These are phyloP conservation scores for Eimeria brunetti DNA, from an alignment of 169 alveolate genomes.

Conservation along the genomic window DNA sequence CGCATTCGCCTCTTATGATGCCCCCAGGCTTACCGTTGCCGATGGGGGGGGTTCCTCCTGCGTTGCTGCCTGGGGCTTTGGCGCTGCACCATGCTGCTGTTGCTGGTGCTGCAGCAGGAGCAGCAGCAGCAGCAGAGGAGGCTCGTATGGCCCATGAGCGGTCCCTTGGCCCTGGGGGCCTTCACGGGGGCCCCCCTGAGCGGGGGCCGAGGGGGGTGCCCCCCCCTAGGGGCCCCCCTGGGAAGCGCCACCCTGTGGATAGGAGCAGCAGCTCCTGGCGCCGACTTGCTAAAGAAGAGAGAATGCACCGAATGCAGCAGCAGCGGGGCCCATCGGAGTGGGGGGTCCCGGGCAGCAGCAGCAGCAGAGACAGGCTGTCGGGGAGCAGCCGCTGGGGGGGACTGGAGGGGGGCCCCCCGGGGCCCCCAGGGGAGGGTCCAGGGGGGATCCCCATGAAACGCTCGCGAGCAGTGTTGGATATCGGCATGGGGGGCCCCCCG, in stretches of 20 bases:
- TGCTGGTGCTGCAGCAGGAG: slow-evolving; percentile 68
- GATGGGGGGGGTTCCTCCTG: slow-evolving; percentile 50
- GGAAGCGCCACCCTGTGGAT: slow-evolving; percentile 19
- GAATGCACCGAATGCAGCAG: not conserved
- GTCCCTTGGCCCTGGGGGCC: slow-evolving; percentile 21
- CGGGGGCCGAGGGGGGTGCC: not conserved
- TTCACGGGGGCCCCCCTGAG: not conserved
- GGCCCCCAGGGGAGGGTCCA: not conserved
- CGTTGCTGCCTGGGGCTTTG: slow-evolving; percentile 58
- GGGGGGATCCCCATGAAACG: slow-evolving; percentile 33
- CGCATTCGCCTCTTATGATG: slow-evolving; percentile 37
- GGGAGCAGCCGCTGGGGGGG: slow-evolving; percentile 6
- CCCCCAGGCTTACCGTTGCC: slow-evolving; percentile 54
- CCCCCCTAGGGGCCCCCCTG: not conserved
- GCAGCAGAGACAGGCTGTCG: not conserved
- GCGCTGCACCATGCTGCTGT: slow-evolving; percentile 68
- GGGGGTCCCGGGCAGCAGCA: slow-evolving; percentile 12
- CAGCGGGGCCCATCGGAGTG: slow-evolving; percentile 11
- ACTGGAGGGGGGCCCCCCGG: slow-evolving; percentile 5
- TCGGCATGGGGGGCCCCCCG: not conserved
- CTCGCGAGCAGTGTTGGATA: not conserved
- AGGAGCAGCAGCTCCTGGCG: slow-evolving; percentile 24
- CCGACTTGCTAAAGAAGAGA: slow-evolving; percentile 9
- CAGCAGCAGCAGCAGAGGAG: slow-evolving; percentile 73
- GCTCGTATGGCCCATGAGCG: slow-evolving; percentile 37